A percentile compares a stretch with the other conserved stretches of the same genome.
Evolutionary conservation across 108 stramenopile species (phyloP).

Genomic region (Aureococcus anophagefferens): DNA sequence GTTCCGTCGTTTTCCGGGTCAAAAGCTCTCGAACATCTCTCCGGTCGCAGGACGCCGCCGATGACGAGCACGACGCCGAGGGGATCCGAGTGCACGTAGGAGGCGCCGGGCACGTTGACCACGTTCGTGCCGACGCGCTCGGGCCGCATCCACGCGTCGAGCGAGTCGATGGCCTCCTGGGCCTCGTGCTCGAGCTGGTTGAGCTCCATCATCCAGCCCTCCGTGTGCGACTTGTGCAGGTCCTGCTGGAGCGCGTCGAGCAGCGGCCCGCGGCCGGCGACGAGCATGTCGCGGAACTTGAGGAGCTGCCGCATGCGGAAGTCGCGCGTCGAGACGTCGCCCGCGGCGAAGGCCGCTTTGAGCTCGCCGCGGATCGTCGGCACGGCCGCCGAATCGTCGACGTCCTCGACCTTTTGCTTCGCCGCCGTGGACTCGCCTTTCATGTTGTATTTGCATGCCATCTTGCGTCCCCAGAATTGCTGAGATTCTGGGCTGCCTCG

Average conservation of each 20-base stretch:
- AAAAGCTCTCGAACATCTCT: not conserved
- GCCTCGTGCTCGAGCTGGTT: slow-evolving; percentile 11
- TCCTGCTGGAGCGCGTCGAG: slow-evolving; percentile 5
- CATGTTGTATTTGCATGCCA: too few species aligned
- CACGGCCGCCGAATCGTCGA: too few species aligned
- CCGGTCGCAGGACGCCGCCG: slow-evolving; percentile 3
- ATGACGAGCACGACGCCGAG: slow-evolving; percentile 17
- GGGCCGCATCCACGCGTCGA: slow-evolving; percentile 30
- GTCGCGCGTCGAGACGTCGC: too few species aligned
- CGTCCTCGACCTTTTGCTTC: too few species aligned
- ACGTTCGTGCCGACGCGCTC: not conserved
- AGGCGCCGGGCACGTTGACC: not conserved
- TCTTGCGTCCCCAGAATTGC: too few species aligned
- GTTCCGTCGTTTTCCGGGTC: too few species aligned
- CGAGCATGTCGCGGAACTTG: not conserved
- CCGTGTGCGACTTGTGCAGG: not conserved
- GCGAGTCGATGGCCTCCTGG: slow-evolving; percentile 9
- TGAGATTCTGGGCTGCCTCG: too few species aligned
- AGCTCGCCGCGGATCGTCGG: too few species aligned
- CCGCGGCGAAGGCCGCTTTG: too few species aligned
- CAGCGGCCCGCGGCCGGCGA: not conserved
- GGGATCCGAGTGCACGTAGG: slow-evolving; percentile 3
- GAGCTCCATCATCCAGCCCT: not conserved
- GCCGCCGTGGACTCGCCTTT: too few species aligned
- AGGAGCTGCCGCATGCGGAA: slow-evolving; percentile 2